phyloP scores from a whole-genome alignment of 768 basidiomycete species.

The Lentinula lateritia region DNA sequence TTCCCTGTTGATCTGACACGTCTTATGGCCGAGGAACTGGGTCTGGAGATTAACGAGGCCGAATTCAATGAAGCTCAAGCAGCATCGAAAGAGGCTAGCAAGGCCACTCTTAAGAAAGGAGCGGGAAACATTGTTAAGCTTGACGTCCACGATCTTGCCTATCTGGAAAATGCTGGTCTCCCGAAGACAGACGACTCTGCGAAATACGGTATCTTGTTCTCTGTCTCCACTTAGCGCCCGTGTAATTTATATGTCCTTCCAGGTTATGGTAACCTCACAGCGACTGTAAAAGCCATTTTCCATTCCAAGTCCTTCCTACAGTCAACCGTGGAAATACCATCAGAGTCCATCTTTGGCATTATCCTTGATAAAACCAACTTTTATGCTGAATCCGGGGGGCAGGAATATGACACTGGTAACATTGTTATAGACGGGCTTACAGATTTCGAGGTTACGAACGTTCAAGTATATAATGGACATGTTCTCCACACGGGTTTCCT shows the following conservation, averaged over 20 bases:
- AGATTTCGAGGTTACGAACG: conserved; percentile 91
- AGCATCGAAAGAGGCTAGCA: conserved; percentile 87
- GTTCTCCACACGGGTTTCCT: conserved; percentile 88
- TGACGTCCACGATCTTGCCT: conserved; percentile 91
- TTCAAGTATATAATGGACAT: conserved; percentile 93
- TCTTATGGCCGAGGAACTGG: conserved; percentile 94
- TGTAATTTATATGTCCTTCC: not conserved
- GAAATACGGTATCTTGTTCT: conserved; percentile 67
- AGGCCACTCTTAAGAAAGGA: conserved; percentile 71
- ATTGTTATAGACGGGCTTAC: conserved; percentile 88
- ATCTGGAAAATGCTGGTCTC: conserved; percentile 68
- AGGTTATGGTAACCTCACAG: conserved; percentile 76
- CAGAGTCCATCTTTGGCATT: conserved; percentile 72
- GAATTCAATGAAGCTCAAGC: conserved; percentile 90
- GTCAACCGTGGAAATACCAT: conserved; percentile 62
- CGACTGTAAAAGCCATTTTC: conserved; percentile 81
- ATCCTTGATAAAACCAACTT: conserved; percentile 91
- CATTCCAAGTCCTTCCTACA: conserved; percentile 68
- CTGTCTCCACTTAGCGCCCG: not conserved
- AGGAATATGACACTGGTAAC: conserved; percentile 94
- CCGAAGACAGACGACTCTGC: conserved; percentile 90
- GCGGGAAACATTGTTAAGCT: conserved; percentile 72
- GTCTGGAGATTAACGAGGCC: conserved; percentile 74
- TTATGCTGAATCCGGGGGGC: conserved; percentile 96
- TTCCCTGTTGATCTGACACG: conserved; percentile 96